Conservation (phyloP, 352 stramenopile species). For the Aphanomyces stellatus region DNA sequence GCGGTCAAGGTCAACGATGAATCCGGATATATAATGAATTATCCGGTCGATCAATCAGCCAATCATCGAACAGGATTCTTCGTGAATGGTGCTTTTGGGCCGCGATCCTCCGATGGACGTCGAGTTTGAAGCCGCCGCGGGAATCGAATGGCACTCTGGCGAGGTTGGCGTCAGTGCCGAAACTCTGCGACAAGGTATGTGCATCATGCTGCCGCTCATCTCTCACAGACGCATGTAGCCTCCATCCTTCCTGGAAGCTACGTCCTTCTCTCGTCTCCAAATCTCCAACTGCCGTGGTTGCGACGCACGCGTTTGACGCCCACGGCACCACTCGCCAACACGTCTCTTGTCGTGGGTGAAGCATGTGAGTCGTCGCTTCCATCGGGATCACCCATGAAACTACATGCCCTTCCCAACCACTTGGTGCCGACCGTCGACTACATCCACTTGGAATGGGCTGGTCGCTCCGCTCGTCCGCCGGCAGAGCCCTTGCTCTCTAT, state of each 20-base stretch:
- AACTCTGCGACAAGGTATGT: neutral
- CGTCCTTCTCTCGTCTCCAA: neutral
- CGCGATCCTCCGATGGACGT: neutral
- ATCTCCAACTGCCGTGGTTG: neutral
- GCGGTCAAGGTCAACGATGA: too few relatives aligned
- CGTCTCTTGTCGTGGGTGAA: too few relatives aligned
- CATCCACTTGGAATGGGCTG: constrained; percentile 8
- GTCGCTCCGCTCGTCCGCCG: neutral
- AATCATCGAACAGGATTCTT: too few relatives aligned
- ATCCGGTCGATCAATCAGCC: too few relatives aligned
- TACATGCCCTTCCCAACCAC: neutral
- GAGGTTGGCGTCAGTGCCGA: neutral
- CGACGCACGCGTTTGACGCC: neutral
- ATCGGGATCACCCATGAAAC: neutral
- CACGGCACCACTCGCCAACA: neutral
- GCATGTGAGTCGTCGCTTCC: neutral
- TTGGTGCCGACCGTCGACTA: neutral
- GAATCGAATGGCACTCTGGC: neutral
- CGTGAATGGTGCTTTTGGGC: too few relatives aligned
- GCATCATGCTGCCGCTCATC: too few relatives aligned
- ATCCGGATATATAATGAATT: too few relatives aligned
- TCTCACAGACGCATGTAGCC: too few relatives aligned
- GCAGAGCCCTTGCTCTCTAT: neutral
- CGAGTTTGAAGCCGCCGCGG: neutral
- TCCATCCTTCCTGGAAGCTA: constrained; percentile 2